Base-by-base conservation (phyloP, 2,329 filamentous ascomycete genomes). In the Diaporthe sp. region DNA sequence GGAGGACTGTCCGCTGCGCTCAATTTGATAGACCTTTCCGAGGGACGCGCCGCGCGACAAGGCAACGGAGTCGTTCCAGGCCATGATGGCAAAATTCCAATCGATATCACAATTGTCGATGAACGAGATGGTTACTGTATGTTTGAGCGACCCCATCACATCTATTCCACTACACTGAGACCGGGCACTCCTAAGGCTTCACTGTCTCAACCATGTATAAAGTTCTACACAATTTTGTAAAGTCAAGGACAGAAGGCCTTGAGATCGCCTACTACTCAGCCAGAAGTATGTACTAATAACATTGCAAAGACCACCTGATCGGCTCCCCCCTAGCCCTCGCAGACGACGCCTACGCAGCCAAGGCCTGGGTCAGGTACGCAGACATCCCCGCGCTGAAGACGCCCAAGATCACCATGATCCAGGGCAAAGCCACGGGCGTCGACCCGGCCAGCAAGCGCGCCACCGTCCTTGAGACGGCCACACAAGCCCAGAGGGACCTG, bases 81-180 rank as follows among this genome's bases (percentile, higher is more conserved):
- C 69, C 74, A 79, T 51, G 51, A 75, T 76, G 76, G 73, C 74
- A 76, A 85, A 34, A 86, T 93, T 59, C 87, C 90, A 1, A 83
- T 94, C 19, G 89, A 95, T 51, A 92, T 96, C 69, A 95, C 93
- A 31, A 88, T 96, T 31, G 91, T 94, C 34, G 94, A 96, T 79
- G 93, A 95, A 82, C 87, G 93, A n/a, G 94, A 96, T 86, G 94
- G 94, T n/a, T 95, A 92, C 82, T 95, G 94, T 95, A 86, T 79
- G 92, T 84, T 10, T 10, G 4, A 55, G 13, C 0, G 2, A 5
- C 22, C 31, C 19, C n/a, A 39, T 8, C 44, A n/a, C 22, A 42
- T 39, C 15, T 39, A n/a, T 42, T 15, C n/a, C 15, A 42, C 4
- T 7, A 55, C n/a, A 22, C 3, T 10, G 3, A 53, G 49, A 9